Evolutionary conservation across 2,329 filamentous ascomycete genomes (phyloP), one percentile per base, ranked within the genome.

Genomic region (Pseudogymnoascus sp.): DNA sequence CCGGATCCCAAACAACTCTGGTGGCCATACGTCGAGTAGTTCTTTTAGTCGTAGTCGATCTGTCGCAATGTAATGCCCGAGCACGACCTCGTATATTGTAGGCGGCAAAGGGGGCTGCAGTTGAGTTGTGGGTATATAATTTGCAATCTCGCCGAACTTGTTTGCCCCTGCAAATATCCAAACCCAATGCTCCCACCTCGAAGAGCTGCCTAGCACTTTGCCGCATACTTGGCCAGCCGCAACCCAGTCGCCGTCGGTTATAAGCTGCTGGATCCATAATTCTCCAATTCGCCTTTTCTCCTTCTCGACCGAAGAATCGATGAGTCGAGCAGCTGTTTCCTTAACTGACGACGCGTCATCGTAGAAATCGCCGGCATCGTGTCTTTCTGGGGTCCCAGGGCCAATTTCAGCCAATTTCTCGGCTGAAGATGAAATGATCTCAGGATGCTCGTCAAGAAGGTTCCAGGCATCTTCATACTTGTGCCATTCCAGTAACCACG

Each of bases 171-270:
- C 91, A 75, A 99, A 99, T 0, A 85, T 88, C 85, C 90, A 95
- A 4, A 95, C 89, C 92, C 93, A 97, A 69, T 95, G 91, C 76
- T 97, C 92, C 94, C 94, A 99, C 68, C 88, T 81, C 58, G 88
- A 81, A 0, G 91, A 85, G 1, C 88, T 91, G 44, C 86, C 86
- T 1, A 99, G 79, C 0, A 97, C 92, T 70, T 88, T 91, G 12
- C 88, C 90, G 63, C 92, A 93, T 3, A 95, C 81, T 69, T 88
- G 81, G 0, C 91, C 93, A 5, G 94, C 94, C 63, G 83, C 79
- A 7, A 73, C 72, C 94, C 94, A 99, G 65, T 93, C 81, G 7
- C 84, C 81, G 0, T 84, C 80, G 36, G 87, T 84, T 35, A 96
- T 84, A 35, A 97, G 81, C 69, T 96, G 90, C 64, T 92, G 87